Conservation (phyloP, 306 rosid genomes). For the Castanea sativa region DNA sequence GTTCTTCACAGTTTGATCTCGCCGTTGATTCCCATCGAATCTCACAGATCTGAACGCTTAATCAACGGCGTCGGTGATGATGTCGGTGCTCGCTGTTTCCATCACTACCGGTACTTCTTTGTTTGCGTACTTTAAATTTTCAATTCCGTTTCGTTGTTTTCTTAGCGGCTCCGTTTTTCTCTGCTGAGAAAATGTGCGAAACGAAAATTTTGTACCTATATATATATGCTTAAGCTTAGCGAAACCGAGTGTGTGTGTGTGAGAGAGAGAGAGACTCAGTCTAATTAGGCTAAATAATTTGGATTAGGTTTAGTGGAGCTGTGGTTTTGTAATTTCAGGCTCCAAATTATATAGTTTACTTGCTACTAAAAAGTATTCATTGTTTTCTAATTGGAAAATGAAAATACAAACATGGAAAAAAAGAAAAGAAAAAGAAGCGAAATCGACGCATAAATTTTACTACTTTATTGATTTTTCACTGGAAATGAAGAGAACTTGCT, state of each 20-base stretch:
- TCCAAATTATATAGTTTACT: not conserved
- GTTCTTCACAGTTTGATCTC: constrained; percentile 22
- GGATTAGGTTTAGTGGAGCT: not conserved
- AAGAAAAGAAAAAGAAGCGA: not conserved
- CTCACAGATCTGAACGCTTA: constrained; percentile 52
- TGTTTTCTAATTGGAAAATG: not conserved
- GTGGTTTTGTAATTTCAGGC: too few species aligned
- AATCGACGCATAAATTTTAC: not conserved
- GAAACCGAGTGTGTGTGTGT: not conserved
- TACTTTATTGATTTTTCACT: not conserved
- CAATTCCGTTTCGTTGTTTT: constrained; percentile 1
- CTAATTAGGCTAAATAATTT: not conserved
- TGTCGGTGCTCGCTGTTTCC: constrained; percentile 49
- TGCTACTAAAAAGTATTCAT: not conserved
- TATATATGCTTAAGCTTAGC: not conserved
- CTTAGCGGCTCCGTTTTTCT: not conserved
- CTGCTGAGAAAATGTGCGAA: constrained; percentile 22
- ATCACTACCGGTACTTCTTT: constrained; percentile 32
- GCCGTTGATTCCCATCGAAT: constrained; percentile 40
- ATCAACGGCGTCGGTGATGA: constrained; percentile 60
- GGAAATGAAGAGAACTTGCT: constrained; percentile 1
- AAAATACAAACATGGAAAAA: not conserved
- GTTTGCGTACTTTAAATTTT: not conserved
- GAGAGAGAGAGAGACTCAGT: not conserved
- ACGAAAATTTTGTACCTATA: not conserved